Base-by-base conservation (phyloP, 371 early-diverging fungal genomes). In the Zychaea mexicana region DNA sequence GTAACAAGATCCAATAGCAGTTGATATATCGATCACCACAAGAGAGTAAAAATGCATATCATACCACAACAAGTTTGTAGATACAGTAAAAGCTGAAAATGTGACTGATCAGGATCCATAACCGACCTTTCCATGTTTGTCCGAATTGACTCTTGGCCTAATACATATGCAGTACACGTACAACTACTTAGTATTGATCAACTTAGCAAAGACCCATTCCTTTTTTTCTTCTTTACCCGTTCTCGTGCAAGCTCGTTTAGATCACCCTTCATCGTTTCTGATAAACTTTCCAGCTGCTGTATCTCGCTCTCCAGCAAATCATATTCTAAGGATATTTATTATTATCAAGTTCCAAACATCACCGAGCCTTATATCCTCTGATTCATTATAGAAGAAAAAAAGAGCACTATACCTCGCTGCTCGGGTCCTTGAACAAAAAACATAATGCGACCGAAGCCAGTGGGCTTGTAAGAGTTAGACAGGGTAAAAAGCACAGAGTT, bases 81-180 rank as follows among this genome's bases (percentile, higher is more conserved):
- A 95, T 63, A 77, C 98, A 98, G 66, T 96, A 97, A 1, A 88
- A 68, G 8, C 94, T 88, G 66, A 98, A 95, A 27, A 92, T 68
- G 60, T 88, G 88, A 21, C 93, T 94, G 60, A 96, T 62, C 6
- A 89, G 42, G 63, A 91, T 92, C 75, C 88, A 85, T 56, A 87
- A 86, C 56, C 89, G 80, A 4, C 97, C 96, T 42, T 86, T 79
- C 77, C 86, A 84, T 8, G 97, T 96, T 62, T 84, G 76, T 12
- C 93, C 82, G 31, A 83, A 83, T 49, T 82, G 77, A 60, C 85
- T 73, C 21, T 87, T 85, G 22, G 85, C 80, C 89, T 88, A 92
- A 59, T 87, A 80, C 27, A 36, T 17, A 57, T 13, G 1, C 15
- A 57, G 2, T 57, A n/a, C 17, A 19, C 17, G 13, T 10, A 9